A percentile compares a stretch with the other conserved stretches of the same genome.
Evolutionary conservation across 2,329 filamentous ascomycete genomes (phyloP).

Genomic region (Pseudonectria foliicola): DNA sequence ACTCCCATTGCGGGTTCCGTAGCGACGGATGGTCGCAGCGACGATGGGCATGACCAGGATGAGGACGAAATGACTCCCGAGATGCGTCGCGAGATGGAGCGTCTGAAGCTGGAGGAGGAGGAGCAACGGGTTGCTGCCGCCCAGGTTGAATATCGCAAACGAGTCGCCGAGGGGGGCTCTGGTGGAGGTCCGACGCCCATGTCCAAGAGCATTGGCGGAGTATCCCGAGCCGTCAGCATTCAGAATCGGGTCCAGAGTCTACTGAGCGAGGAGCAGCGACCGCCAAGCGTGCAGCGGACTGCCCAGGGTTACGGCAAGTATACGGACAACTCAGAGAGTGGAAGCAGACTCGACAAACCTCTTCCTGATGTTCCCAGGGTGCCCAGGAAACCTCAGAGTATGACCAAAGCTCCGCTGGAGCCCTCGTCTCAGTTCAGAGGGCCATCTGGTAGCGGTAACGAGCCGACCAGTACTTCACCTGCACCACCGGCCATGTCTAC

Average conservation of each 20-base stretch:
- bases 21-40: constrained; percentile 50
- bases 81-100: constrained; percentile 83
- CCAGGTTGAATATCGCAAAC: constrained; percentile 77
- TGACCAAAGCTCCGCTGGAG: constrained; percentile 23
- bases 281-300: constrained; percentile 54
- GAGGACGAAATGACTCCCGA: constrained; percentile 74
- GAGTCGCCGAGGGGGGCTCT: constrained; percentile 49
- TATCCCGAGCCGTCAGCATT: constrained; percentile 71
- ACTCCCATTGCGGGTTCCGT: constrained; percentile 74
- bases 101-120: constrained; percentile 73
- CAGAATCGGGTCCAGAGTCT: constrained; percentile 85
- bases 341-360: constrained; percentile 31
- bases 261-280: constrained; percentile 66
- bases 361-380: constrained; percentile 40
- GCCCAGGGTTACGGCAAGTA: constrained; percentile 88
- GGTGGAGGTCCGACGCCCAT: constrained; percentile 32
- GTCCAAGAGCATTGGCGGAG: constrained; percentile 50
- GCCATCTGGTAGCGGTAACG: constrained; percentile 1
- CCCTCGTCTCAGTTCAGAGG: constrained; percentile 18
- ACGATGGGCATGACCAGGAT: constrained; percentile 55
- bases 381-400: constrained; percentile 44
- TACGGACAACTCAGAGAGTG: constrained; percentile 48
- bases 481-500: constrained; percentile 18
- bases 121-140: constrained; percentile 84
- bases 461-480: constrained; percentile 11